Conservation (phyloP, 148 eudicot species). For the Chenopodium quinoa region DNA sequence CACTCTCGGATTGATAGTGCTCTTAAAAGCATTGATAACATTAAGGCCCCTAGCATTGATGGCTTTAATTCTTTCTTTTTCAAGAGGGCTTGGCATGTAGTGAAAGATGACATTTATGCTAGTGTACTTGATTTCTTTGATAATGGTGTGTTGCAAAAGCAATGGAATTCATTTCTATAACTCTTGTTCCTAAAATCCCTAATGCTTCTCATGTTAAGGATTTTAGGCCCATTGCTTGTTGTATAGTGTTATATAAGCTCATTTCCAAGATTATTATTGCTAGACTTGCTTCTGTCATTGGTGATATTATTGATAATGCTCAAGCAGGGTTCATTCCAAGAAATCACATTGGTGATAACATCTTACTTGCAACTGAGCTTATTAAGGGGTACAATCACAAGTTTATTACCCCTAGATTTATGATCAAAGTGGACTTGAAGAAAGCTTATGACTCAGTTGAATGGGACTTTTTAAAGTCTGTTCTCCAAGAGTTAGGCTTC, state of each 20-base stretch:
- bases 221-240: not conserved
- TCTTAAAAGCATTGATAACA: too few species aligned
- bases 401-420: not conserved
- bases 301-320: not conserved
- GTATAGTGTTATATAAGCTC: not conserved
- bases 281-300: not conserved
- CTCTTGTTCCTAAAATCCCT: not conserved
- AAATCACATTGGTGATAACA: not conserved
- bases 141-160: not conserved
- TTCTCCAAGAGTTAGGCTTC: not conserved
- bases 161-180: not conserved
- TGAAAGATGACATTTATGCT: not conserved
- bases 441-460: not conserved
- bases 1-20: too few species aligned
- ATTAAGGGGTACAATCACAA: not conserved
- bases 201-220: not conserved
- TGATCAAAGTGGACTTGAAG: not conserved
- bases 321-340: not conserved
- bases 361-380: not conserved
- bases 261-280: too few species aligned
- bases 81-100: not conserved
- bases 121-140: not conserved
- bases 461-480: not conserved
- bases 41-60: too few species aligned
- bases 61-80: too few species aligned